These are phyloP conservation scores for Gentiana straminea DNA, from an alignment of 257 asterid species.

Conservation along the genomic window DNA sequence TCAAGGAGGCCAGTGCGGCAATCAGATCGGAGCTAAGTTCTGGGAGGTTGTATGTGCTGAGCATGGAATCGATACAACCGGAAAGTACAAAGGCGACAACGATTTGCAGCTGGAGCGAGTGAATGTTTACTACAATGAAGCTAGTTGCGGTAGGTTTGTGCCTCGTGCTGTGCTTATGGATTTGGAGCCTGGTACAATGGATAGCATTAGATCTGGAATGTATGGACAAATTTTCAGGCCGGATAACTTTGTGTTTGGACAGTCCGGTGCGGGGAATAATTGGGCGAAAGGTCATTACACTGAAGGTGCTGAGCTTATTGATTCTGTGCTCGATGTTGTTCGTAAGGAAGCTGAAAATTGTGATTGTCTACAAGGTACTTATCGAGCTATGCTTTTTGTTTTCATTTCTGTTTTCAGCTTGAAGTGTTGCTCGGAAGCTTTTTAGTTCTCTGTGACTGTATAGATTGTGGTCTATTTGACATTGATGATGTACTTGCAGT, in stretches of 20 bases:
- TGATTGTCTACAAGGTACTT: conserved; percentile 59
- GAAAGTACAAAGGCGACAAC: conserved; percentile 58
- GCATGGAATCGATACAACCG: conserved; percentile 68
- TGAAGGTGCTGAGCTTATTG: conserved; percentile 74
- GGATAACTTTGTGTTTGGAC: conserved; percentile 62
- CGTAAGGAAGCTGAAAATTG: conserved; percentile 76
- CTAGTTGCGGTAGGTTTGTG: conserved; percentile 66
- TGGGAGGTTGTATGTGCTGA: conserved; percentile 65
- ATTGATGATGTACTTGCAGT: too few relatives aligned
- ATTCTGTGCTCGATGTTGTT: conserved; percentile 69
- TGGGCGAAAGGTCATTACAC: conserved; percentile 81
- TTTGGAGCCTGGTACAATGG: conserved; percentile 78
- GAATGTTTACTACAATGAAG: conserved; percentile 65
- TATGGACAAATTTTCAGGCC: conserved; percentile 64
- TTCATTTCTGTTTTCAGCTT: background rate
- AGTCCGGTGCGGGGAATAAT: conserved; percentile 68
- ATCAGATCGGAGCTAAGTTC: conserved; percentile 75
- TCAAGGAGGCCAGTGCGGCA: conserved; percentile 85
- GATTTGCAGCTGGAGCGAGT: conserved; percentile 68
- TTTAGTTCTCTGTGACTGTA: background rate
- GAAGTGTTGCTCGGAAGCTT: background rate
- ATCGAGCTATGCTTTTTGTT: too few relatives aligned
- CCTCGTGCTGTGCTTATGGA: conserved; percentile 88
- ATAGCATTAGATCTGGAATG: conserved; percentile 67
- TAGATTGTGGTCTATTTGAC: background rate